Evolutionary conservation across 1,284 basidiomycete species (phyloP).

Genomic region (Sporisorium exsertum): DNA sequence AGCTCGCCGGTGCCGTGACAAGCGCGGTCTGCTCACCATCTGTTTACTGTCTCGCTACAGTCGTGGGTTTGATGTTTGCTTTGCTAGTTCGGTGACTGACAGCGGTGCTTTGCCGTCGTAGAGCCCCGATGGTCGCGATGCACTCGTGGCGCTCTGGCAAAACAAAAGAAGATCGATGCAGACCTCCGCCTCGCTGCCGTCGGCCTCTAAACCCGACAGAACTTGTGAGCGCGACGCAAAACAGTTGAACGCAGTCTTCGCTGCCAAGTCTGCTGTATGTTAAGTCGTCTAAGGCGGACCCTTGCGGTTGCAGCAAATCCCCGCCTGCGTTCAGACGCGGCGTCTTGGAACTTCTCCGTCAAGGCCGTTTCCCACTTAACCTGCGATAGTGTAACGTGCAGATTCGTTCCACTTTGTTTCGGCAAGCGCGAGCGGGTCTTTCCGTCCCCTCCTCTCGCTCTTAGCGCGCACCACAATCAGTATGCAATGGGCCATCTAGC

Average conservation of each 20-base stretch:
- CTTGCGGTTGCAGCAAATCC: neutral
- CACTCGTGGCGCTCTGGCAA: no score
- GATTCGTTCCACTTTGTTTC: neutral
- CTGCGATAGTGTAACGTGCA: neutral
- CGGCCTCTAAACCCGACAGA: neutral
- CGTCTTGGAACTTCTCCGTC: conserved; percentile 13
- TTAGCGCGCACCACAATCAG: neutral
- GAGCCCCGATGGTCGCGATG: neutral
- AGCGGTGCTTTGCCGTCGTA: no score
- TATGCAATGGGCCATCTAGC: neutral
- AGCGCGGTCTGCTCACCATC: no score
- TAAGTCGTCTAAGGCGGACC: neutral
- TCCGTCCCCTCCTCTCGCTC: neutral
- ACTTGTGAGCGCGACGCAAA: no score
- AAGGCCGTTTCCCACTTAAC: conserved; percentile 15
- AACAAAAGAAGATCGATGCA: neutral
- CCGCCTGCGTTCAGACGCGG: neutral
- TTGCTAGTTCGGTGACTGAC: no score
- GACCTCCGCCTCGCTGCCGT: no score
- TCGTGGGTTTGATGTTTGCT: no score
- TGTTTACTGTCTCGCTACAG: no score
- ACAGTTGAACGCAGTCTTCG: no score
- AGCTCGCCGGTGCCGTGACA: no score
- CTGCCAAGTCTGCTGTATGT: neutral
- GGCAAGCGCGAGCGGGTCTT: conserved; percentile 7